These are phyloP conservation scores for Aspergillus alliaceus DNA, from an alignment of 2,329 filamentous ascomycete genomes.

Conservation along the genomic window DNA sequence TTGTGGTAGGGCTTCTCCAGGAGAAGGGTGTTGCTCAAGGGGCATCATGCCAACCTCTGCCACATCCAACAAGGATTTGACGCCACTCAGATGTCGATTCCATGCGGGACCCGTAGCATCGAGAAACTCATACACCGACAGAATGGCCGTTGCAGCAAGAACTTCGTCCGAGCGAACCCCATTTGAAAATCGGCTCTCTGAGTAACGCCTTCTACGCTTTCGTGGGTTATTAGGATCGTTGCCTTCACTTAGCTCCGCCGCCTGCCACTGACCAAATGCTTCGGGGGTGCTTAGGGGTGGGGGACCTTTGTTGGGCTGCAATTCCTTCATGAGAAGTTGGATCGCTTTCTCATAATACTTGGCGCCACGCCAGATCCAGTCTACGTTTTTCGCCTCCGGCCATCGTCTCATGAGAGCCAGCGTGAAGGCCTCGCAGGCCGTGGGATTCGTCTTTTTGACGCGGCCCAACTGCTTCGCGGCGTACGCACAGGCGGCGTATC, in stretches of 20 bases:
- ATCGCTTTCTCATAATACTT: conserved; percentile 66
- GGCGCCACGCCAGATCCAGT: conserved; percentile 62
- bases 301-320: conserved; percentile 38
- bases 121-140: conserved; percentile 69
- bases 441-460: conserved; percentile 53
- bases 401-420: conserved; percentile 57
- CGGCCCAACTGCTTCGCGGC: conserved; percentile 62
- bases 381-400: conserved; percentile 49
- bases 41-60: conserved; percentile 44
- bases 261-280: conserved; percentile 38
- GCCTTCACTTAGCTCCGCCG: conserved; percentile 31
- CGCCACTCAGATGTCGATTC: conserved; percentile 64
- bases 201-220: conserved; percentile 40
- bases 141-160: conserved; percentile 64
- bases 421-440: conserved; percentile 45
- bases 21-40: conserved; percentile 41
- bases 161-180: conserved; percentile 55
- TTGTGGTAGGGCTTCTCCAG: conserved; percentile 36
- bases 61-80: conserved; percentile 60
- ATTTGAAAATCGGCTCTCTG: conserved; percentile 47
- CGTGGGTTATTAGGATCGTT: conserved; percentile 40
- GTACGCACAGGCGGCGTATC: conserved; percentile 59
- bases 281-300: conserved; percentile 35
- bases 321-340: conserved; percentile 53
- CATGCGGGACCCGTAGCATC: conserved; percentile 64